Evolutionary conservation across 352 stramenopile species (phyloP), one percentile per base, ranked within the genome.

Genomic region (Pythium angustatum): DNA sequence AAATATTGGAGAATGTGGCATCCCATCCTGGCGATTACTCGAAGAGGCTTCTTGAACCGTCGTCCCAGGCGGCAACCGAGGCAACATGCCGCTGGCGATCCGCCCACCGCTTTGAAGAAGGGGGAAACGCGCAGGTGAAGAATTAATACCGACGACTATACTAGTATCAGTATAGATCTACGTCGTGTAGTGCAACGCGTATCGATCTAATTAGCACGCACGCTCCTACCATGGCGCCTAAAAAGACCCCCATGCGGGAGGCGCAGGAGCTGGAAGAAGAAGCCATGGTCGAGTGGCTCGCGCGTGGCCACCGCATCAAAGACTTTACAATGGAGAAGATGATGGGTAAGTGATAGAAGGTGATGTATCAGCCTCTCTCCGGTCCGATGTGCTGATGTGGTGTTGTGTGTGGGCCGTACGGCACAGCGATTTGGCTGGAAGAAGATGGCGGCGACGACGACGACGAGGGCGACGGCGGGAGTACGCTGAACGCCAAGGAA

Each of bases 261-360:
- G 68, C 76, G 11, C 76, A 83, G 52, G 64, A 88, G 65, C 66
- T 93, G 8, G 71, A 84, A 51, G 78, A 91, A 62, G 85, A 93
- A 50, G 85, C 85, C 5, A 66, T 91, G 55, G 78, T 75, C 17
- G 85, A 93, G 60, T 93, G 85, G 85, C 73, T 93, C 41, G 67
- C 78, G 33, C 78, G 83, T 45, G 83, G 85, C 15, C 73, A 80
- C 44, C 48, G 68, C 5, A 73, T 81, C 27, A 76, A 80, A 47
- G 85, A 92, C 48, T 93, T 91, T 41, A 85, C 81, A 0, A 87
- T 91, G 75, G 78, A 79, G 3, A 91, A 91, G 66, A 93, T 93
- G 83, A 62, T 83, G 12, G 76, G 82, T 91, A 49, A 31, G 81
- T 43, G 27, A 12, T 34, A 19, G 28, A 31, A 48, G 22, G 22